Conservation (phyloP, 306 rosid genomes). For the Potentilla sterilis region DNA sequence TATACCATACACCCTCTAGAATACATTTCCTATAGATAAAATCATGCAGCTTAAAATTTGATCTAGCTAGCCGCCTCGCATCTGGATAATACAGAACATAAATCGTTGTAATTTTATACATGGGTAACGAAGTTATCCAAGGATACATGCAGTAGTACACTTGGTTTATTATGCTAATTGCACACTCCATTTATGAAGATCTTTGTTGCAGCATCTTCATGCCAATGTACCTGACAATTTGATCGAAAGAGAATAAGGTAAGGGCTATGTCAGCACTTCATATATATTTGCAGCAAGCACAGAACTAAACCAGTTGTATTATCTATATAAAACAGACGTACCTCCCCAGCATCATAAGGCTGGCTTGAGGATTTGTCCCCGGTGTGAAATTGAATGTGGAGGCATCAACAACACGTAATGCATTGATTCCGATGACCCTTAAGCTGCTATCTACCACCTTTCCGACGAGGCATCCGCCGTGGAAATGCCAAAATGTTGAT, state of each 20-base stretch:
- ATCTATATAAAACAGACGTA: no score
- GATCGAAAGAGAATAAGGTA: background rate
- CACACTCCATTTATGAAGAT: background rate
- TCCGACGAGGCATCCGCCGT: conserved; percentile 25
- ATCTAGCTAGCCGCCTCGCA: background rate
- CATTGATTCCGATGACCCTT: background rate
- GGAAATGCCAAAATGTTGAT: conserved; percentile 29
- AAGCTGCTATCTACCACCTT: conserved; percentile 25
- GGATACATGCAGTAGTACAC: background rate
- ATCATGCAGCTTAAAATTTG: no score
- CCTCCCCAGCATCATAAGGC: conserved; percentile 32
- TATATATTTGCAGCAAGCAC: no score
- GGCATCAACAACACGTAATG: conserved; percentile 24
- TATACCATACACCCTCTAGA: no score
- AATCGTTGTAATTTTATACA: no score
- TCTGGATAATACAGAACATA: background rate
- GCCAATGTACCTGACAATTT: conserved; percentile 2
- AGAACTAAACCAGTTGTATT: no score
- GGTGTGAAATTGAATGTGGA: conserved; percentile 19
- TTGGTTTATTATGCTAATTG: background rate
- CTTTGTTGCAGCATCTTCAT: background rate
- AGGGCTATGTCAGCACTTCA: no score
- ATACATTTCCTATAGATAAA: no score
- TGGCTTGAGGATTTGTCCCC: conserved; percentile 26
- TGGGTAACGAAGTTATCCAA: no score